Evolutionary conservation across 2,329 filamentous ascomycete species (phyloP).

Genomic region (Trichoderma polysporum): DNA sequence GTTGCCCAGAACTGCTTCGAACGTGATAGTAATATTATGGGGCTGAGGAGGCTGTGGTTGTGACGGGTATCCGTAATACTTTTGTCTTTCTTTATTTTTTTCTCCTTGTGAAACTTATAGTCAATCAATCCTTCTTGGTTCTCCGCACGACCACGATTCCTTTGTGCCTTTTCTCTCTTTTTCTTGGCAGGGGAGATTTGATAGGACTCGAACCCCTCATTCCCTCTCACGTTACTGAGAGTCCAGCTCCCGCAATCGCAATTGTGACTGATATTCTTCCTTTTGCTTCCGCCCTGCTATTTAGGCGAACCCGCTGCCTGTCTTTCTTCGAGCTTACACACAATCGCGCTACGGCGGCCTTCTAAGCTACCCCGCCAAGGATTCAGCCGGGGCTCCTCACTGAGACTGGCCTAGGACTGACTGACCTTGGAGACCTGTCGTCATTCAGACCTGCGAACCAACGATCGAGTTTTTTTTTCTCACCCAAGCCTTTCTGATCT

Average conservation of each 20-base stretch:
- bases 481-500: neutral
- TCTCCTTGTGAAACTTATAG: neutral
- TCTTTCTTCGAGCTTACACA: conserved; percentile 1
- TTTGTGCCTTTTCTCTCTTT: neutral
- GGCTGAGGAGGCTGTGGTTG: conserved; percentile 1
- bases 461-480: neutral
- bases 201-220: neutral
- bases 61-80: neutral
- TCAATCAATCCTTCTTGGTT: neutral
- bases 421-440: neutral
- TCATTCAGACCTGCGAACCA: neutral
- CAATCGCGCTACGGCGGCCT: neutral
- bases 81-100: neutral
- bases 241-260: neutral
- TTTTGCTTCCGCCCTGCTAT: neutral
- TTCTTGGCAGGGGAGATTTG: neutral
- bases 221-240: too few relatives aligned
- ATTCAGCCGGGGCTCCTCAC: conserved; percentile 4
- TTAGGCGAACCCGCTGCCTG: neutral
- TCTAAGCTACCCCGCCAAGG: conserved; percentile 5
- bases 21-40: neutral
- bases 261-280: neutral
- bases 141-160: neutral
- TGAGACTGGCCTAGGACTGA: neutral
- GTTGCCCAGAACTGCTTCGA: neutral